Evolutionary conservation across 1,284 basidiomycete genomes (phyloP).

Genomic region (Boletus albobrunnescens): DNA sequence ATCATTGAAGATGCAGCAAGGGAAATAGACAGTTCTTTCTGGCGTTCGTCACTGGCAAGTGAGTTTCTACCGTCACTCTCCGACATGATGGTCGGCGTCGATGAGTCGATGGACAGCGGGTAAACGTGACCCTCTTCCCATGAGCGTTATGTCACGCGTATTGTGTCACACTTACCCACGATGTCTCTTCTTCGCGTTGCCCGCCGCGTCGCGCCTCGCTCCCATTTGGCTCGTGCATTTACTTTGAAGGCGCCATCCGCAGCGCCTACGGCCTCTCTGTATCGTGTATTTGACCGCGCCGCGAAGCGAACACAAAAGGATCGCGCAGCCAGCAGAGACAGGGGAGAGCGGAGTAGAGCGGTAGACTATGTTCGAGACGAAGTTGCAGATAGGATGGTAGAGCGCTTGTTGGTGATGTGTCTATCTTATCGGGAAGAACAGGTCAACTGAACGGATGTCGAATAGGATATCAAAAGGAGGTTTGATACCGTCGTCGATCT

Average conservation of each 20-base stretch:
- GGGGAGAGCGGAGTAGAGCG: constrained; percentile 59
- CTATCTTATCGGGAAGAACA: background rate
- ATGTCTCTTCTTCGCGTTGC: constrained; percentile 15
- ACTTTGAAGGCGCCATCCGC: constrained; percentile 38
- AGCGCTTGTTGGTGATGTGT: constrained; percentile 69
- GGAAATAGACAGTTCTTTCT: constrained; percentile 16
- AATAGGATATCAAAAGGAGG: constrained; percentile 85
- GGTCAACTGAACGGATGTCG: constrained; percentile 5
- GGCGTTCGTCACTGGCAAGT: constrained; percentile 4
- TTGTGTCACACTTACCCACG: constrained; percentile 18
- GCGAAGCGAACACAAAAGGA: constrained; percentile 84
- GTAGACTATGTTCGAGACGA: constrained; percentile 94
- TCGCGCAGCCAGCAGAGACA: constrained; percentile 60
- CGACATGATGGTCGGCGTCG: constrained; percentile 14
- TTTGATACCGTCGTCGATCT: constrained; percentile 84
- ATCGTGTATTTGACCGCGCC: constrained; percentile 84
- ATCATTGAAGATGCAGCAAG: constrained; percentile 28
- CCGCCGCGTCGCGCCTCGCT: background rate
- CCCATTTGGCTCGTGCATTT: constrained; percentile 30
- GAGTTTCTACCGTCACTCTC: constrained; percentile 8
- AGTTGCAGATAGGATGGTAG: constrained; percentile 86
- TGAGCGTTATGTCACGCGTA: constrained; percentile 20
- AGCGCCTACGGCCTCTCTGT: constrained; percentile 49
- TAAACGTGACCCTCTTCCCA: constrained; percentile 2
- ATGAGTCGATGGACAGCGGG: background rate